Evolutionary conservation across 1,284 basidiomycete species (phyloP), one percentile per base, ranked within the genome.

Genomic region (Agaricales sp.): DNA sequence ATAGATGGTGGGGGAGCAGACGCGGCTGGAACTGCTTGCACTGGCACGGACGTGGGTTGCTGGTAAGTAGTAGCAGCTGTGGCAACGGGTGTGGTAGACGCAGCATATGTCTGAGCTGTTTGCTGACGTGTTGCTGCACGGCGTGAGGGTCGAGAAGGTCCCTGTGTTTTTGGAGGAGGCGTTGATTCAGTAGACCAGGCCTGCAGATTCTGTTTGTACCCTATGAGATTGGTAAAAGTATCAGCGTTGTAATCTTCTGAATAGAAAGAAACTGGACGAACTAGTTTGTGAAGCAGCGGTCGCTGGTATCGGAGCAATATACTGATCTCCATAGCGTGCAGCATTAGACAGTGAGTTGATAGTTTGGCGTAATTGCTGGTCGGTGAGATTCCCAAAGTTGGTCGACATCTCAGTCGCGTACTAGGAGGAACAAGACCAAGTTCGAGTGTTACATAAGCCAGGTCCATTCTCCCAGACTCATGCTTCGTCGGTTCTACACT

Each of bases 1-100:
- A 70, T 67, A 2, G 65, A 59, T 52, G 50, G 68, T 58, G 60
- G 61, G 26, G 60, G 45, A 0, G 68, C 62, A n/a, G 63, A 57
- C 50, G 61, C 56, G 49, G 30, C 30, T 11, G 30, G 11, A n/a
- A 35, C 30, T n/a, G 30, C 8, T n/a, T 35, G 11, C n/a, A n/a
- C 30, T 8, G 30, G 8, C 8, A n/a, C 11, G 30, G 30, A n/a
- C 8, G 30, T n/a, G 30, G 8, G 30, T 35, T 35, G 30, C 30
- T 35, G 30, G n/a, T 35, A 35, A n/a, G n/a, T n/a, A n/a, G 30
- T n/a, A 35, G 30, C 30, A 11, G 30, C 11, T 8, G 30, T 35
- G n/a, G 30, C 30, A n/a, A n/a, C 8, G 11, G 30, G 30, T n/a
- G 8, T 8, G 11, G 30, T 35, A n/a, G n/a, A n/a, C n/a, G n/a